Conservation (phyloP, 768 basidiomycete species). For the Tulasnella calospora region DNA sequence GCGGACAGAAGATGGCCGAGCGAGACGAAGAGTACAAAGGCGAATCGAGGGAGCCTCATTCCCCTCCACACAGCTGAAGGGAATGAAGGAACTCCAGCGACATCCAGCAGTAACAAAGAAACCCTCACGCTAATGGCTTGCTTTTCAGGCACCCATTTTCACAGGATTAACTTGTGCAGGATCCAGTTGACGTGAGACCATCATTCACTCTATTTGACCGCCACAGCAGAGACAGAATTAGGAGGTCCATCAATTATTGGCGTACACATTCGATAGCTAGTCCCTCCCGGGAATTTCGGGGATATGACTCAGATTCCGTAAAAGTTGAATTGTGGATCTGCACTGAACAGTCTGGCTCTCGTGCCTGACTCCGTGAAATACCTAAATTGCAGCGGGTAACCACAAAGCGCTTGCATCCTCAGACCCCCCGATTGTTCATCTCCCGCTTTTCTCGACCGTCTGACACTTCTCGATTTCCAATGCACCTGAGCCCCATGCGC, state of each 20-base stretch:
- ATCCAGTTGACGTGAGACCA: background rate
- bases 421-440: background rate
- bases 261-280: background rate
- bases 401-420: background rate
- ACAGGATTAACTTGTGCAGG: too few species aligned
- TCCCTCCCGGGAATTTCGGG: background rate
- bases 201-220: background rate
- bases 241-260: background rate
- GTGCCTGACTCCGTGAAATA: background rate
- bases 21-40: background rate
- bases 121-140: background rate
- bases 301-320: background rate
- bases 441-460: background rate
- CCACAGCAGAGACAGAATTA: background rate
- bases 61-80: background rate
- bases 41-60: background rate
- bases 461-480: background rate
- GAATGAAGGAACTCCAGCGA: too few species aligned
- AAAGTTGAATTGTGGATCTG: background rate
- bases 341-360: background rate
- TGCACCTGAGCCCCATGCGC: conserved; percentile 45
- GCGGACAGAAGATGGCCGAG: background rate
- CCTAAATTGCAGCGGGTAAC: background rate
- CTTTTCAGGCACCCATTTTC: background rate
- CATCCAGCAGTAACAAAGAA: background rate